Evolutionary conservation across 805 yeast species (phyloP).

Genomic region (Kodamaea jinghongensis): DNA sequence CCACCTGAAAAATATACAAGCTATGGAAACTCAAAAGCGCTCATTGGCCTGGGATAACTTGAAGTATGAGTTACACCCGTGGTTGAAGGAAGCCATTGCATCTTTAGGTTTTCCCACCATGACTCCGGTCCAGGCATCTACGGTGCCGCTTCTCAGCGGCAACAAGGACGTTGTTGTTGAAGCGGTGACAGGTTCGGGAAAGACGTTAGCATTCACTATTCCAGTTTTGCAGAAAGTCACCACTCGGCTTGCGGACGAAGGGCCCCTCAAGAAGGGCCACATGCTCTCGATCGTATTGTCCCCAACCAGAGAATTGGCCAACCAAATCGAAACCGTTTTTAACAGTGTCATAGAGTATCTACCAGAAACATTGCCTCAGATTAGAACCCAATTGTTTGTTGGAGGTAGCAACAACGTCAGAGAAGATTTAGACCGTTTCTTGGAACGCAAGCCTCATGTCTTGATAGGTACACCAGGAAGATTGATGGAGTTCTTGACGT

Average conservation of each 20-base stretch:
- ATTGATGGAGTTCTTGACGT: slow-evolving; percentile 63
- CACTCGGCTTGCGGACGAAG: slow-evolving; percentile 21
- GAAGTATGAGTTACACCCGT: slow-evolving; percentile 54
- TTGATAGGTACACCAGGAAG: slow-evolving; percentile 94
- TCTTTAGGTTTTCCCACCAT: slow-evolving; percentile 72
- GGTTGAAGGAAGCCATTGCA: slow-evolving; percentile 70
- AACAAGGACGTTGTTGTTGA: slow-evolving; percentile 96
- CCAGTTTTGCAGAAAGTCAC: slow-evolving; percentile 74
- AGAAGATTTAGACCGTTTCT: slow-evolving; percentile 66
- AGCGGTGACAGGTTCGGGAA: slow-evolving; percentile 98
- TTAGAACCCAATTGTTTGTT: slow-evolving; percentile 60
- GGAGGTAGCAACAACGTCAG: slow-evolving; percentile 63
- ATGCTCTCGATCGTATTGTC: slow-evolving; percentile 71
- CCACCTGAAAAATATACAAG: too few species aligned
- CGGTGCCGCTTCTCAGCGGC: slow-evolving; percentile 77
- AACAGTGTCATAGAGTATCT: slow-evolving; percentile 54
- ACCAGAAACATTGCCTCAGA: slow-evolving; percentile 44
- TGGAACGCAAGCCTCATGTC: slow-evolving; percentile 61
- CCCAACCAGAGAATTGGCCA: slow-evolving; percentile 69
- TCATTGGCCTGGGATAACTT: slow-evolving; percentile 63
- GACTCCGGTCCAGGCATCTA: slow-evolving; percentile 98
- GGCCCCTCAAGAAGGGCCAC: slow-evolving; percentile 55
- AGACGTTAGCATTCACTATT: slow-evolving; percentile 83
- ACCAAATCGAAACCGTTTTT: slow-evolving; percentile 69
- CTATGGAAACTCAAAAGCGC: slow-evolving; percentile 26